These are phyloP conservation scores for Candida suzukii DNA, from an alignment of 805 yeast genomes.

Conservation along the genomic window DNA sequence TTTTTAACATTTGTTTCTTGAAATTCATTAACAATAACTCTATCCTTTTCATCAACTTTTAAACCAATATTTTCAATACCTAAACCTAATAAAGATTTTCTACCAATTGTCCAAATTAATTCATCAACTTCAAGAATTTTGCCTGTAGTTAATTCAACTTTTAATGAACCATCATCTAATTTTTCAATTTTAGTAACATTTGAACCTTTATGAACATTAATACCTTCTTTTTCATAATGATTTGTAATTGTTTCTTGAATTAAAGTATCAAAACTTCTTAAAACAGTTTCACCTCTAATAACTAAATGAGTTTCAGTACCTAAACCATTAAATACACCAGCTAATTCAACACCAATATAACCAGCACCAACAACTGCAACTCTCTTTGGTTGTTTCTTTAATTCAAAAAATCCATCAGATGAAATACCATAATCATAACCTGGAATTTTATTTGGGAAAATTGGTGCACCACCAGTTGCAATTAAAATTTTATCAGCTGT, in stretches of 20 bases:
- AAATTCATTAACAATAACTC: slow-evolving; percentile 77
- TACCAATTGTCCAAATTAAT: slow-evolving; percentile 91
- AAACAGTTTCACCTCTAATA: slow-evolving; percentile 85
- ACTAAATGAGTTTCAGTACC: slow-evolving; percentile 83
- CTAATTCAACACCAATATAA: slow-evolving; percentile 90
- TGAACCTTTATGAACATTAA: slow-evolving; percentile 67
- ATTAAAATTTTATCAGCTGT: slow-evolving; percentile 79
- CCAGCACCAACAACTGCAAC: slow-evolving; percentile 98
- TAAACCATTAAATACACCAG: slow-evolving; percentile 88
- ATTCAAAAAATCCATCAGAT: slow-evolving; percentile 85
- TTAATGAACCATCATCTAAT: slow-evolving; percentile 40
- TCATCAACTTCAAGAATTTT: slow-evolving; percentile 59
- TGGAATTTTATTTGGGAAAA: slow-evolving; percentile 59
- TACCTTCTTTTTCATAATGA: slow-evolving; percentile 73
- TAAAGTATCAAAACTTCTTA: slow-evolving; percentile 79
- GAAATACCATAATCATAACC: slow-evolving; percentile 82
- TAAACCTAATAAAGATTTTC: slow-evolving; percentile 67
- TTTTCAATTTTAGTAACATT: slow-evolving; percentile 43
- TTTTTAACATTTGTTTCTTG: slow-evolving; percentile 71
- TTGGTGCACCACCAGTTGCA: slow-evolving; percentile 91
- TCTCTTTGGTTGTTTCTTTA: slow-evolving; percentile 77
- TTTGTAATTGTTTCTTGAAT: slow-evolving; percentile 77
- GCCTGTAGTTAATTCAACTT: slow-evolving; percentile 37
- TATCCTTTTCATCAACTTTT: slow-evolving; percentile 48
- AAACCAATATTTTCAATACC: slow-evolving; percentile 76